Base-by-base conservation (phyloP, 176 grass and related monocot species). In the Panicum miliaceum region DNA sequence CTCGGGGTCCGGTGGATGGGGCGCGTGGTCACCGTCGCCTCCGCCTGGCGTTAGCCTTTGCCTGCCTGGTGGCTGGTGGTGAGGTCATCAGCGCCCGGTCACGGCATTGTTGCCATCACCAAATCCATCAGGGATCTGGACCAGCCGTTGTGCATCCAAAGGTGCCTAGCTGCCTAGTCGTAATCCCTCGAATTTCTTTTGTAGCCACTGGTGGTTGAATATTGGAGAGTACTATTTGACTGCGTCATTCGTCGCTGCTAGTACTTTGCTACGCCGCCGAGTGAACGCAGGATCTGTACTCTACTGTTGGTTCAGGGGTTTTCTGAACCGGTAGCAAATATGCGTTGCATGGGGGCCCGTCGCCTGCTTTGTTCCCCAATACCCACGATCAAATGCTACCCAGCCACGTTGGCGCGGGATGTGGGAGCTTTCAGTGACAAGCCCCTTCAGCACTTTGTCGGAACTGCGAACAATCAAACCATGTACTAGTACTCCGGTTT, bases 1-100 rank as follows among this genome's bases (percentile, higher is more conserved):
- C 83, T 98, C 48, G 89, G 87, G 36, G 65, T 98, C 12, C 82
- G 80, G 4, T 98, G 91, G 93, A 87, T 58, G 85, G 89, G 87
- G 60, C 96, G 93, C 76, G 85, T 89, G 23, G 70, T 98, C 57
- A 87, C 93, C 65, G 87, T 98, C 50, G 91, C 91, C 48, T 98
- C 96, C 50, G 87, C 91, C 20, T 98, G 93, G 93, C 73, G 83
- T 50, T 98, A 92, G 84, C 32, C 58, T 16, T 47, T 1, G 11
- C 67, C n/a, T 14, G 41, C n/a, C 6, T 18, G 4, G 8, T 47
- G 43, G 35, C 0, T 43, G 22, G 19, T 1, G 18, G 8, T 68
- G 45, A 69, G 36, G 1, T 40, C 34, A 38, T 26, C 12, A 19
- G 16, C 8, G 27, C 20, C 47, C 35, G 8, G 48, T 41, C 29